phyloP scores from a whole-genome alignment of 2,329 filamentous ascomycete genomes.

The Malbranchea zuffiana region DNA sequence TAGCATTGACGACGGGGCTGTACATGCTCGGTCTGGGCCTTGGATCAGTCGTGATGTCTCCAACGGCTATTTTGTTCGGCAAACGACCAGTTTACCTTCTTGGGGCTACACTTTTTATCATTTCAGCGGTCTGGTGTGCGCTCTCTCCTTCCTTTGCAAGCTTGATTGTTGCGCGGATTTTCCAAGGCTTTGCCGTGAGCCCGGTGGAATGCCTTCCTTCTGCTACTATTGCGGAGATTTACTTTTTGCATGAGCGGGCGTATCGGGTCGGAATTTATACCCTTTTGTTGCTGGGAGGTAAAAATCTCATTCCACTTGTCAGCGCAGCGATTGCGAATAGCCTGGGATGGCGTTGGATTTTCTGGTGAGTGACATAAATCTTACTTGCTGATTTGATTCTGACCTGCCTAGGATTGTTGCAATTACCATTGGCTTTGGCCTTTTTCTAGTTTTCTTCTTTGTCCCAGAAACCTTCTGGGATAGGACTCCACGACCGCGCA shows the following conservation, averaged over 20 bases:
- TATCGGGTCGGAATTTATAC: constrained; percentile 93
- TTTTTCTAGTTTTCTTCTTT: constrained; percentile 69
- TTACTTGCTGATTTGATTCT: constrained; percentile 10
- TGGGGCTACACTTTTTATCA: constrained; percentile 64
- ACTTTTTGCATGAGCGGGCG: constrained; percentile 86
- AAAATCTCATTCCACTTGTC: constrained; percentile 79
- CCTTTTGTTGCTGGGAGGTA: constrained; percentile 73
- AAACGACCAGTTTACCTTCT: constrained; percentile 83
- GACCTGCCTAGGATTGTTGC: constrained; percentile 56
- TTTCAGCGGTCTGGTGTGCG: constrained; percentile 73
- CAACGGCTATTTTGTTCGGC: constrained; percentile 81
- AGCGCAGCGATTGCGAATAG: constrained; percentile 73
- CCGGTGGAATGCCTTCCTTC: constrained; percentile 88
- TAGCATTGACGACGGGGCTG: constrained; percentile 78
- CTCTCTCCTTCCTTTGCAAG: constrained; percentile 70
- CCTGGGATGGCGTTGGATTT: constrained; percentile 80
- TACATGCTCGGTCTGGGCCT: constrained; percentile 91
- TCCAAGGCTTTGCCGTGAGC: constrained; percentile 79
- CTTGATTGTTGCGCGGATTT: constrained; percentile 67
- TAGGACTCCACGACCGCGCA: constrained; percentile 52
- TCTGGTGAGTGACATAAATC: constrained; percentile 49
- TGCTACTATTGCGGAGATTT: constrained; percentile 91
- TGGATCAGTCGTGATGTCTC: constrained; percentile 72
- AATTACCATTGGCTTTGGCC: constrained; percentile 62
- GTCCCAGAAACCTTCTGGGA: constrained; percentile 97